Conservation (phyloP, 305 asterid genomes). For the Fraxinus paxiana region DNA sequence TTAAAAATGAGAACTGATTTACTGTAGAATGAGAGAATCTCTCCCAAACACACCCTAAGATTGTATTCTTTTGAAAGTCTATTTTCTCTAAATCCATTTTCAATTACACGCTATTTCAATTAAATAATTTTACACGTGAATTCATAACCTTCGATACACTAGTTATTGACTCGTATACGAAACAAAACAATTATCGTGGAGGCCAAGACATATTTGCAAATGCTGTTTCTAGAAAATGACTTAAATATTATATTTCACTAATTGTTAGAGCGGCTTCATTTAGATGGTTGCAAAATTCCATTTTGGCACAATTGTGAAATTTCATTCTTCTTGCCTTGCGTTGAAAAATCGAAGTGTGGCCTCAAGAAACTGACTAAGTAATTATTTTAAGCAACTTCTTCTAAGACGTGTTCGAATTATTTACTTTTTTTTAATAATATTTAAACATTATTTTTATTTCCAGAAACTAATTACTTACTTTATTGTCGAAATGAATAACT, state of each 20-base stretch:
- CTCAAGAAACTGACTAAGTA: neutral
- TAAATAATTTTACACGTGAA: too few relatives aligned
- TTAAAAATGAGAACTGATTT: too few relatives aligned
- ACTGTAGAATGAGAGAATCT: too few relatives aligned
- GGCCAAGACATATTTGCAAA: neutral
- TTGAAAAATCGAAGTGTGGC: neutral
- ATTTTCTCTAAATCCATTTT: too few relatives aligned
- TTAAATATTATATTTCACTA: slow-evolving; percentile 2
- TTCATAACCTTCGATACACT: too few relatives aligned
- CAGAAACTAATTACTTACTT: neutral
- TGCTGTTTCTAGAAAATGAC: slow-evolving; percentile 16
- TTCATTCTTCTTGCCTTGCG: neutral
- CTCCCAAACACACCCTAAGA: too few relatives aligned
- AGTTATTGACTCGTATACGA: neutral
- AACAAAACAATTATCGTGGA: neutral
- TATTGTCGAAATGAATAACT: neutral
- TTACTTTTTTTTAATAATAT: neutral
- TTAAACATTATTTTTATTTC: neutral
- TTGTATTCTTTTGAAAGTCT: too few relatives aligned
- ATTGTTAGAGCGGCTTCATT: slow-evolving; percentile 8
- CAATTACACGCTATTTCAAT: too few relatives aligned
- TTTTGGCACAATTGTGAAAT: slow-evolving; percentile 12
- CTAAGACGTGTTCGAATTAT: neutral
- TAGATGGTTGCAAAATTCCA: neutral
- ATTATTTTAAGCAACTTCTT: neutral